Percentiles rank a stretch among this genome's conserved stretches.
These are phyloP conservation scores for Pulveroboletus ravenelii DNA, from an alignment of 768 basidiomycete species.

Conservation along the genomic window DNA sequence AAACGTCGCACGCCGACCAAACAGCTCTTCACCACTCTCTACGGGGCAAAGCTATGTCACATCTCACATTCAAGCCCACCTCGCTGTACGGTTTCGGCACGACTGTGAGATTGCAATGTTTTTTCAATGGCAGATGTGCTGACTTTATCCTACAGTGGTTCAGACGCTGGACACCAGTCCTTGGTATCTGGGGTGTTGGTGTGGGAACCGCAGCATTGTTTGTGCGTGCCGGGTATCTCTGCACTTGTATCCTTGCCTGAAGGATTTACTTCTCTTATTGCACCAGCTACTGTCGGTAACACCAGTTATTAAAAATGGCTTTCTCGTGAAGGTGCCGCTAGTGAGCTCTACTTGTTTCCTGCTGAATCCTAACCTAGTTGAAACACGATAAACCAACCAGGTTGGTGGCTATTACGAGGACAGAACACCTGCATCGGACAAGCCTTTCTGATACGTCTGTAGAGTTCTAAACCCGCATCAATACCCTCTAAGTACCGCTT, in stretches of 20 bases:
- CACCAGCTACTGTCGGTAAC: conserved; percentile 73
- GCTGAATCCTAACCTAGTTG: neutral
- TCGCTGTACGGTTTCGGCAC: conserved; percentile 35
- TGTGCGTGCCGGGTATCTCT: conserved; percentile 35
- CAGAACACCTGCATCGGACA: conserved; percentile 75
- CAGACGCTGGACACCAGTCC: conserved; percentile 55
- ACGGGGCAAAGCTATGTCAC: conserved; percentile 36
- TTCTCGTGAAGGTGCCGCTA: conserved; percentile 68
- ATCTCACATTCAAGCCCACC: conserved; percentile 36
- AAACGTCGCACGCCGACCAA: neutral
- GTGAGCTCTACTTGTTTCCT: conserved; percentile 41
- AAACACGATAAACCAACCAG: conserved; percentile 33
- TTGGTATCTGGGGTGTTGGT: conserved; percentile 70
- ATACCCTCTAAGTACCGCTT: conserved; percentile 9
- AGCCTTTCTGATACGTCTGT: conserved; percentile 58
- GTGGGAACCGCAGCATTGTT: conserved; percentile 63
- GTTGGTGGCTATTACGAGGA: conserved; percentile 71
- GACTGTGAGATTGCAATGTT: conserved; percentile 31
- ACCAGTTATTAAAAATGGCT: conserved; percentile 73
- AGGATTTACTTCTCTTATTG: neutral
- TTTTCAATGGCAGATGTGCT: neutral
- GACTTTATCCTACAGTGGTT: conserved; percentile 32
- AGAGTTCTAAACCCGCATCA: conserved; percentile 13
- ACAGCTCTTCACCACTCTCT: neutral
- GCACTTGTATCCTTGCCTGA: neutral